Evolutionary conservation across 2,329 filamentous ascomycete genomes (phyloP).

Genomic region (Trichoderma sp.): DNA sequence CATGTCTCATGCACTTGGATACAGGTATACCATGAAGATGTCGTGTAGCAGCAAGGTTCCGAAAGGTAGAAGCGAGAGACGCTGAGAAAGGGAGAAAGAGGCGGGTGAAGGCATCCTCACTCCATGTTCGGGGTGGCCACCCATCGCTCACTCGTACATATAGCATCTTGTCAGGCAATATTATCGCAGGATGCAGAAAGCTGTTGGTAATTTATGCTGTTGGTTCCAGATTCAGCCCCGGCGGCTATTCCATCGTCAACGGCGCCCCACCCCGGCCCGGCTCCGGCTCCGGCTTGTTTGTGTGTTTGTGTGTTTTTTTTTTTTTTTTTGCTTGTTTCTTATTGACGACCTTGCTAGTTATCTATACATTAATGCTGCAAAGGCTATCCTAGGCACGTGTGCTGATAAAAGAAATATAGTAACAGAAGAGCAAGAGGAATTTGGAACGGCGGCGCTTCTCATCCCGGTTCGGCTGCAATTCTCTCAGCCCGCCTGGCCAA

Average conservation of each 20-base stretch:
- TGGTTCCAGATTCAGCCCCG: background rate
- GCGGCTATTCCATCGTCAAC: background rate
- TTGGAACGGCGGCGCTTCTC: background rate
- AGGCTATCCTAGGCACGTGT: no score
- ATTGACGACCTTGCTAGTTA: no score
- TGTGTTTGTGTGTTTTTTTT: no score
- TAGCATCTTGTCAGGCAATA: background rate
- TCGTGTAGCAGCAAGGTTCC: background rate
- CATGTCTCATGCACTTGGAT: background rate
- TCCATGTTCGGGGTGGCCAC: background rate
- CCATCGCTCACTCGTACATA: background rate
- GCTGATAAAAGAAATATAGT: no score
- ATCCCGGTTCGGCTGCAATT: background rate
- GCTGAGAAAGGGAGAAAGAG: background rate
- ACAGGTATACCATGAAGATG: background rate
- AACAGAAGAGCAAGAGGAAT: no score
- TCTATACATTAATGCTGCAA: no score
- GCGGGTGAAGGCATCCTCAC: background rate
- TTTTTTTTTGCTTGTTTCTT: no score
- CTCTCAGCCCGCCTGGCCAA: background rate
- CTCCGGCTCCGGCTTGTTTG: no score
- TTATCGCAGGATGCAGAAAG: no score
- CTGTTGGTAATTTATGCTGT: no score
- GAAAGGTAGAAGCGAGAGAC: background rate
- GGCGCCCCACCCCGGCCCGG: background rate